A percentile compares a stretch with the other conserved stretches of the same genome.
phyloP scores from a whole-genome alignment of 352 stramenopile species.

The Phytophthora kernoviae region DNA sequence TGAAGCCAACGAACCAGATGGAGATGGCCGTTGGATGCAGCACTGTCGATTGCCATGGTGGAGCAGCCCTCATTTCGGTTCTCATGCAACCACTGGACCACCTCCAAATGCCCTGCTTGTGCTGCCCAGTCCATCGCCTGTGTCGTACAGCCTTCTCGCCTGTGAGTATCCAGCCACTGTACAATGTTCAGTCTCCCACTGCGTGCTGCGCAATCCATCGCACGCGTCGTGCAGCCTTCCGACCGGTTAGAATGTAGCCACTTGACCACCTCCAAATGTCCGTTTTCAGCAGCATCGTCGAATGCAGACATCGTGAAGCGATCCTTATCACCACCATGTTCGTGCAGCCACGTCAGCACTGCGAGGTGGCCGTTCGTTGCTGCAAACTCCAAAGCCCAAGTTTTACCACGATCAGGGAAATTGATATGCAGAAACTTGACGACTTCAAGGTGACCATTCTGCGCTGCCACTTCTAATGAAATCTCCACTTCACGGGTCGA shows the following conservation, averaged over 20 bases:
- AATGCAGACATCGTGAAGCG: constrained; percentile 29
- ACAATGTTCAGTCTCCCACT: constrained; percentile 24
- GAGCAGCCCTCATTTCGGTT: constrained; percentile 26
- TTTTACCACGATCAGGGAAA: constrained; percentile 23
- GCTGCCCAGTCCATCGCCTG: constrained; percentile 35
- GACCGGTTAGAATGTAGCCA: constrained; percentile 25
- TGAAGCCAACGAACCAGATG: constrained; percentile 25
- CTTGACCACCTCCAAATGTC: constrained; percentile 26
- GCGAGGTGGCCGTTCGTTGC: constrained; percentile 22
- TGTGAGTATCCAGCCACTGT: constrained; percentile 18
- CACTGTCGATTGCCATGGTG: constrained; percentile 22
- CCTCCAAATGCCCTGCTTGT: constrained; percentile 18
- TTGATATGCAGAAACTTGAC: constrained; percentile 27
- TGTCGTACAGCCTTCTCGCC: constrained; percentile 26
- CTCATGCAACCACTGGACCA: constrained; percentile 27
- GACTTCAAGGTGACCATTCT: constrained; percentile 29
- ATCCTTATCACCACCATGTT: constrained; percentile 16
- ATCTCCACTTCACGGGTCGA: constrained; percentile 17
- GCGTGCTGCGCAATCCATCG: constrained; percentile 27
- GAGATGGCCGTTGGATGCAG: constrained; percentile 23
- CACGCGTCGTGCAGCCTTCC: constrained; percentile 23
- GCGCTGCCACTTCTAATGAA: constrained; percentile 20
- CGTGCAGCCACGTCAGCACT: constrained; percentile 26
- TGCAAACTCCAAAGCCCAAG: constrained; percentile 23
- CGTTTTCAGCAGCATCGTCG: constrained; percentile 26